These are phyloP conservation scores for Massariosphaeria phaeospora DNA, from an alignment of 495 filamentous ascomycete species.

Conservation along the genomic window DNA sequence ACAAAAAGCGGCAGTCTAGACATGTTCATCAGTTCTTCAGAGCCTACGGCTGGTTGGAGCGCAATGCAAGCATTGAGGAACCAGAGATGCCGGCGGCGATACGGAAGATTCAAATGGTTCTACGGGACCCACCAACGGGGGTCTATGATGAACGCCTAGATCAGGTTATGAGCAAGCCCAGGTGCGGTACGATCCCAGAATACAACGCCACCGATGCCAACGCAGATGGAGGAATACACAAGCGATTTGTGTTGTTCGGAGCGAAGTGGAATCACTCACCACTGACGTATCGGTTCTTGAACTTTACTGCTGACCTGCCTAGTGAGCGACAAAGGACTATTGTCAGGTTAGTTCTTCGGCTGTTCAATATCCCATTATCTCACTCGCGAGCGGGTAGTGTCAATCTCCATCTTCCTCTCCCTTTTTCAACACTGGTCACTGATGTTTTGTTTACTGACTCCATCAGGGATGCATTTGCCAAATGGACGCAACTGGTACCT, in stretches of 20 bases:
- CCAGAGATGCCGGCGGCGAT: slow-evolving; percentile 17
- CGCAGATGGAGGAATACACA: not conserved
- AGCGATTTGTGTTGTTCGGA: slow-evolving; percentile 25
- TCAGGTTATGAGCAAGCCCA: slow-evolving; percentile 16
- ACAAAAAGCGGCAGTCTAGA: slow-evolving; percentile 8
- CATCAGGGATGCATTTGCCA: slow-evolving; percentile 11
- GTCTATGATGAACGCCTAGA: slow-evolving; percentile 25
- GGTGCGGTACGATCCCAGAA: slow-evolving; percentile 12
- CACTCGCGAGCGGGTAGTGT: not conserved
- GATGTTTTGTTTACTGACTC: not conserved
- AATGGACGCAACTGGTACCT: slow-evolving; percentile 18
- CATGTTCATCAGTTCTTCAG: slow-evolving; percentile 27
- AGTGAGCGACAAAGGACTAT: slow-evolving; percentile 10
- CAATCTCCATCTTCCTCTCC: not conserved
- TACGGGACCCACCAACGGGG: slow-evolving; percentile 22
- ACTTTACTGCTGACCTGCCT: slow-evolving; percentile 16
- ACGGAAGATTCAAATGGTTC: slow-evolving; percentile 20
- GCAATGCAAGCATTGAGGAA: slow-evolving; percentile 17
- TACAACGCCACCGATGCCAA: slow-evolving; percentile 24
- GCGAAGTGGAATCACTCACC: slow-evolving; percentile 27
- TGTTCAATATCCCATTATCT: not conserved
- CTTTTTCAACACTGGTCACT: not conserved
- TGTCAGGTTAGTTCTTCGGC: slow-evolving; percentile 8
- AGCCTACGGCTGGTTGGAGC: slow-evolving; percentile 17
- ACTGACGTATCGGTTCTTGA: slow-evolving; percentile 23